A percentile compares a stretch with the other conserved stretches of the same genome.
phyloP scores from a whole-genome alignment of 2,329 filamentous ascomycete species.

The Monilinia aucupariae region DNA sequence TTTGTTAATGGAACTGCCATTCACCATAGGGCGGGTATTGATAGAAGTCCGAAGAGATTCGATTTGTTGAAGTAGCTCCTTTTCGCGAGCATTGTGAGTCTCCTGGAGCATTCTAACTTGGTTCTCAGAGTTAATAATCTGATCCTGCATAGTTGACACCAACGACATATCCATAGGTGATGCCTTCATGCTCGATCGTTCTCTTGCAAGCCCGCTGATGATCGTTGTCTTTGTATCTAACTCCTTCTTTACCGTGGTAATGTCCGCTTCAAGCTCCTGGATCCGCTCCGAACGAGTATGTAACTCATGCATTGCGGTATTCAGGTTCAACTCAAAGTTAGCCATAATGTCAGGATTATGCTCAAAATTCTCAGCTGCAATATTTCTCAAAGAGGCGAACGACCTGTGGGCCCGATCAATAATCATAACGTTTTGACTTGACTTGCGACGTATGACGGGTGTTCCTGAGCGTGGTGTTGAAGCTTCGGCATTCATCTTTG shows the following conservation, averaged over 20 bases:
- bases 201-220: conserved; percentile 87
- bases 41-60: conserved; percentile 51
- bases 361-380: conserved; percentile 83
- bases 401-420: conserved; percentile 90
- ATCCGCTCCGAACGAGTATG: conserved; percentile 83
- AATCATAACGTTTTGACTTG: conserved; percentile 79
- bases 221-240: conserved; percentile 97
- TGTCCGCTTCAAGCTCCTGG: conserved; percentile 80
- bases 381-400: conserved; percentile 81
- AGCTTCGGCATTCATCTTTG: conserved; percentile 49
- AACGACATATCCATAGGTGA: conserved; percentile 88
- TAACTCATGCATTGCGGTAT: conserved; percentile 87
- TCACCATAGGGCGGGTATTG: conserved; percentile 20
- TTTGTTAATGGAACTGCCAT: conserved; percentile 16
- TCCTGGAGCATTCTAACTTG: conserved; percentile 71
- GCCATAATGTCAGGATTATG: conserved; percentile 77
- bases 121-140: conserved; percentile 80
- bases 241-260: conserved; percentile 80
- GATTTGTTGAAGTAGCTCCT: conserved; percentile 67
- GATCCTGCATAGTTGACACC: conserved; percentile 78
- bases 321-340: conserved; percentile 87
- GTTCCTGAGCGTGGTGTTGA: conserved; percentile 58
- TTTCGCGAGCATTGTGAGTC: conserved; percentile 66
- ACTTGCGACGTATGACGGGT: conserved; percentile 86
- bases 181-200: conserved; percentile 80